A percentile compares a stretch with the other conserved stretches of the same genome.
phyloP scores from a whole-genome alignment of 176 grass and related monocot species.

The Bolboschoenus planiculmis region DNA sequence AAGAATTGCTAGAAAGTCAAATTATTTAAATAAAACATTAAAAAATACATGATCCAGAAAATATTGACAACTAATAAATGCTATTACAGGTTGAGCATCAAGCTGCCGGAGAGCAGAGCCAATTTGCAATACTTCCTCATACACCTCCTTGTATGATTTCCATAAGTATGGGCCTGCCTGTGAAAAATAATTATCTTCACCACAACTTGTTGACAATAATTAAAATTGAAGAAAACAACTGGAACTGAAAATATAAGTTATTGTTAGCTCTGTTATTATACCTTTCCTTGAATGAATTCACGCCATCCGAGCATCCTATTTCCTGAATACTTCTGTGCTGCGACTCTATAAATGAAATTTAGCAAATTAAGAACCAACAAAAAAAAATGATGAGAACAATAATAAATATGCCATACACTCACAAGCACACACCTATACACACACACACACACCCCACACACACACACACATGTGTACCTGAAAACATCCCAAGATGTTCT shows the following conservation, averaged over 20 bases:
- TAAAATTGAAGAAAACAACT: background rate
- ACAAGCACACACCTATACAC: background rate
- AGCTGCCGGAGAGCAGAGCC: constrained; percentile 59
- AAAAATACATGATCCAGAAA: constrained; percentile 1
- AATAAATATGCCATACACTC: background rate
- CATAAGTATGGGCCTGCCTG: constrained; percentile 80
- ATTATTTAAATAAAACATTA: background rate
- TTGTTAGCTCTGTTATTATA: constrained; percentile 13
- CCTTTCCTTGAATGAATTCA: constrained; percentile 64
- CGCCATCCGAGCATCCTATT: constrained; percentile 96
- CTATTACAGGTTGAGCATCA: constrained; percentile 50
- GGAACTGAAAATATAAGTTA: background rate
- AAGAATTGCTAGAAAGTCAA: background rate
- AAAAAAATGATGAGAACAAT: background rate
- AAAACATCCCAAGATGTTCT: constrained; percentile 93
- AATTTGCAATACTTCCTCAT: constrained; percentile 72
- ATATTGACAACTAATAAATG: background rate
- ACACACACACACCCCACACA: background rate
- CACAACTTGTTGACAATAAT: constrained; percentile 1
- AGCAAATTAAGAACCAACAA: background rate
- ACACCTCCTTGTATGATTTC: constrained; percentile 93
- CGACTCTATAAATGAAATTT: constrained; percentile 38
- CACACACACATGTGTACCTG: constrained; percentile 43
- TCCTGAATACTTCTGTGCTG: constrained; percentile 66
- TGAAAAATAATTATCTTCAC: constrained; percentile 13